Evolutionary conservation across 306 rosid species (phyloP).

Genomic region (Argentina anserina): DNA sequence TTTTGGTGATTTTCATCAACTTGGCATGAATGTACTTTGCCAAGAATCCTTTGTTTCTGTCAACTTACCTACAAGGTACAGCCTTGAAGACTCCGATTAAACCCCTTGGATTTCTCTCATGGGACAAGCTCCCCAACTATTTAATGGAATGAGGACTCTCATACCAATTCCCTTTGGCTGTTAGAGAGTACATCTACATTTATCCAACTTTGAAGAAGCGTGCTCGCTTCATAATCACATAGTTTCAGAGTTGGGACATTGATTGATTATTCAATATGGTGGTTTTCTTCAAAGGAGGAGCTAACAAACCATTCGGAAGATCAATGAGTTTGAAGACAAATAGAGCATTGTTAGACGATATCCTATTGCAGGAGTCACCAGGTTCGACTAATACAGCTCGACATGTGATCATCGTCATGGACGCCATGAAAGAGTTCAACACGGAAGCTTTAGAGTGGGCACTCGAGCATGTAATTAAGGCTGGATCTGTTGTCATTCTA

Average conservation of each 20-base stretch:
- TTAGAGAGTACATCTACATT: not conserved
- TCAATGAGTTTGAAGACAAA: not conserved
- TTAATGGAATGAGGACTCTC: slow-evolving; percentile 1
- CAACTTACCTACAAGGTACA: slow-evolving; percentile 1
- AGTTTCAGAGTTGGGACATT: not conserved
- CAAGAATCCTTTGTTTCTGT: slow-evolving; percentile 9
- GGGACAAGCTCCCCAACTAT: not conserved
- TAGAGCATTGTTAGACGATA: slow-evolving; percentile 13
- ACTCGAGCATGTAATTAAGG: slow-evolving; percentile 32
- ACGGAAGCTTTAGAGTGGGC: slow-evolving; percentile 46
- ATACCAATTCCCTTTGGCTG: not conserved
- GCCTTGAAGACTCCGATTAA: not conserved
- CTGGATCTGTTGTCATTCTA: slow-evolving; percentile 46
- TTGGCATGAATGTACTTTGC: not conserved
- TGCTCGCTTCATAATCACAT: not conserved
- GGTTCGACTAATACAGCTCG: slow-evolving; percentile 19
- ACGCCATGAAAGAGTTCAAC: slow-evolving; percentile 51
- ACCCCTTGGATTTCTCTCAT: not conserved
- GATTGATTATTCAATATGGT: not conserved
- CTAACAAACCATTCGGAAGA: not conserved
- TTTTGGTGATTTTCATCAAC: not conserved
- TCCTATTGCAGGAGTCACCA: slow-evolving; percentile 12
- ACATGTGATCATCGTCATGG: slow-evolving; percentile 55
- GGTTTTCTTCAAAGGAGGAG: not conserved
- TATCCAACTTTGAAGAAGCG: not conserved